These are phyloP conservation scores for Vitis hybrid DNA, from an alignment of 177 flowering plant species.

Conservation along the genomic window DNA sequence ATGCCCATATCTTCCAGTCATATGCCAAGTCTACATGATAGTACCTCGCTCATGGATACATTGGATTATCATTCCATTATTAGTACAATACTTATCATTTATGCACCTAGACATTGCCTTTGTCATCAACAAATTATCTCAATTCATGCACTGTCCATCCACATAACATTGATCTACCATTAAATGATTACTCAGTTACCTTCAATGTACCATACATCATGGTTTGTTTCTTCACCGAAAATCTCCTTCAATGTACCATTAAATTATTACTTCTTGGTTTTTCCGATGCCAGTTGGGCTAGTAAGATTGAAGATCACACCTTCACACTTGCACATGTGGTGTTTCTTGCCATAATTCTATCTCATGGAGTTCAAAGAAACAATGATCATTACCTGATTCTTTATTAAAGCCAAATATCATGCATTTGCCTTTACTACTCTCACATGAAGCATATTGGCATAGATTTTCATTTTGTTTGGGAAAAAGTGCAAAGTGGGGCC, in stretches of 20 bases:
- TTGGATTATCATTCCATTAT: too few species aligned
- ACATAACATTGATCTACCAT: neutral
- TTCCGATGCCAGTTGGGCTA: neutral
- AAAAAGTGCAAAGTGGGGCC: too few species aligned
- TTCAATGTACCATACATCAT: neutral
- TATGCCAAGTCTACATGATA: neutral
- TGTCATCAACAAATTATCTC: conserved; percentile 5
- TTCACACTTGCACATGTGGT: too few species aligned
- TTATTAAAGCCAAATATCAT: neutral
- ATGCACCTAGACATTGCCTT: neutral
- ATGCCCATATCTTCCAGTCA: neutral
- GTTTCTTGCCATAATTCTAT: too few species aligned
- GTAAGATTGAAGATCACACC: neutral
- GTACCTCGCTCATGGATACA: neutral
- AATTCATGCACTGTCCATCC: conserved; percentile 6
- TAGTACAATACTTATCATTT: too few species aligned
- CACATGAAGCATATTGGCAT: too few species aligned
- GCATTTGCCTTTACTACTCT: neutral
- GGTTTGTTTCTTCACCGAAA: neutral
- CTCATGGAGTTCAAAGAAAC: neutral
- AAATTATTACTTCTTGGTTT: neutral
- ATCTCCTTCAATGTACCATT: neutral
- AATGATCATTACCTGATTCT: neutral
- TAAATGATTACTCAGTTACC: neutral
- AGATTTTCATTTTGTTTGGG: too few species aligned